Base-by-base conservation (phyloP, 345 rosid species). In the Citrus inodora region DNA sequence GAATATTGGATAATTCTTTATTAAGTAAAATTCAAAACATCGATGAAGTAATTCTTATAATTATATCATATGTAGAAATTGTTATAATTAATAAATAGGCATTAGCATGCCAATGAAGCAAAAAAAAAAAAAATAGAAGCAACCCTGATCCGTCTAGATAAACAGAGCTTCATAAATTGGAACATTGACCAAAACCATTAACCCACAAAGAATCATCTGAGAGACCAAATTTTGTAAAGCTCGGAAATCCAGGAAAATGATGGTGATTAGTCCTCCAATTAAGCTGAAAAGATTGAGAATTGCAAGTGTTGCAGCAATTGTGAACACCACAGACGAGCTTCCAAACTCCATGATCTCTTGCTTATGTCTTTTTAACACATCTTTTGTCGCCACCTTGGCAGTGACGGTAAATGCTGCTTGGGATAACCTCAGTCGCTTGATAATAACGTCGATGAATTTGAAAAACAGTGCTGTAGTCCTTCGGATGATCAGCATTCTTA, bases 291-390 rank as follows among this genome's bases (percentile, higher is more conserved):
- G 77, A 67, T 89, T 87, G 1, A 89, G 78, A 84, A 87, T 48
- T 76, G 86, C 87, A 59, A 85, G 51, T 55, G 90, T 76, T 42
- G 84, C 80, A 30, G 81, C 16, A 1, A 81, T 67, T 6, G 80
- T 76, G 72, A 88, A 85, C 85, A 85, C 79, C 3, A 67, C 10
- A 10, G 85, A 79, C 3, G 84, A 73, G 79, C 76, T 78, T 25
- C 88, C 88, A 9, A 89, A 89, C 48, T 84, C 92, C 82, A 85
- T 79, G 32, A 82, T 38, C 76, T 84, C 86, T 65, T 79, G 60
- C 17, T 78, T 71, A 24, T 85, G 85, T 79, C 87, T 78, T 53
- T 78, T 73, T 25, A 59, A 30, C 11, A 81, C 86, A 40, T 89
- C 90, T 0, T 82, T 82, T 4, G 83, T 74, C 21, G 46, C 84